Percentiles rank a stretch among this genome's conserved stretches.
Conservation (phyloP, 108 stramenopile genomes). For the Chaetoceros muelleri region DNA sequence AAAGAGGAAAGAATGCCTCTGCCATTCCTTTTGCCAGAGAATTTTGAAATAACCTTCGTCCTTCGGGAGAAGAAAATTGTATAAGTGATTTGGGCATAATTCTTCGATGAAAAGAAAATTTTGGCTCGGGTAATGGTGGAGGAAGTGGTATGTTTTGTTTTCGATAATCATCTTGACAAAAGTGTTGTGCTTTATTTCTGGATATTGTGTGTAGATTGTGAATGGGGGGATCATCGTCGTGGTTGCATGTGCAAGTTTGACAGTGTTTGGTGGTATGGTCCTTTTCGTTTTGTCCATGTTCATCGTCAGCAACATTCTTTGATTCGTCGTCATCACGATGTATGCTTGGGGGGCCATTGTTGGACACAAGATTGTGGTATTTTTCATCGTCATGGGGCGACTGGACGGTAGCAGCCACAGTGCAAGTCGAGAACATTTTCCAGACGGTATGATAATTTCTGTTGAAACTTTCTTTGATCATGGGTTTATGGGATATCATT, state of each 20-base stretch:
- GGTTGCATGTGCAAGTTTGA: not conserved
- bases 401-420: not conserved
- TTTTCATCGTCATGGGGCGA: not conserved
- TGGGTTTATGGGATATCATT: too few relatives aligned
- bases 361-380: too few relatives aligned
- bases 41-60: constrained; percentile 32
- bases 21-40: constrained; percentile 34
- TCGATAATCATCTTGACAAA: constrained; percentile 1
- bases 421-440: not conserved
- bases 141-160: constrained; percentile 24
- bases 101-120: constrained; percentile 60
- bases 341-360: too few relatives aligned
- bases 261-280: not conserved
- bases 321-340: too few relatives aligned
- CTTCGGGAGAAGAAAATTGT: constrained; percentile 38
- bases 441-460: not conserved
- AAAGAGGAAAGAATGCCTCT: constrained; percentile 58
- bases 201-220: not conserved
- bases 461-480: too few relatives aligned
- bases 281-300: not conserved
- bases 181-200: not conserved
- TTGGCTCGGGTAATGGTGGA: constrained; percentile 50
- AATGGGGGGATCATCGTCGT: not conserved
- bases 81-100: constrained; percentile 44
- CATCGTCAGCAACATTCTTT: too few relatives aligned